Conservation (phyloP, 345 rosid genomes). For the Brassica cretica region DNA sequence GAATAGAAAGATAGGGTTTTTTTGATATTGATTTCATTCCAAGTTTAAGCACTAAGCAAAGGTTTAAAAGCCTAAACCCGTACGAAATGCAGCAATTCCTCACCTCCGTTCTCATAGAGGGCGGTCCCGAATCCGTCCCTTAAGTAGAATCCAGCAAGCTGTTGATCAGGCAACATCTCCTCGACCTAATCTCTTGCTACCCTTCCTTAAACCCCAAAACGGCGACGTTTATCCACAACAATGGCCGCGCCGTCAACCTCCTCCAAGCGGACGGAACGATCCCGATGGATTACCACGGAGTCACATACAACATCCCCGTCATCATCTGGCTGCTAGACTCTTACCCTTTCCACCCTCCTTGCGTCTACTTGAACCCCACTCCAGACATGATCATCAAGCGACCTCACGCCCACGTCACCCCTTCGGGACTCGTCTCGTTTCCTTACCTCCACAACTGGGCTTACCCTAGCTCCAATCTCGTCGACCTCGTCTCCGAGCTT, state of each 20-base stretch:
- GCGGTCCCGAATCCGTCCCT: constrained; percentile 82
- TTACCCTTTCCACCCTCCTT: constrained; percentile 89
- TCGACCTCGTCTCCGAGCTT: constrained; percentile 64
- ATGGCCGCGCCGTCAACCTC: constrained; percentile 87
- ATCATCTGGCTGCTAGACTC: constrained; percentile 91
- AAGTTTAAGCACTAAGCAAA: too few relatives aligned
- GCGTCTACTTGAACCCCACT: constrained; percentile 91
- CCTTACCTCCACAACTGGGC: constrained; percentile 83
- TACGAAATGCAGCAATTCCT: constrained; percentile 79
- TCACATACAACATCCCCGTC: constrained; percentile 90
- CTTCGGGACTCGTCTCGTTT: constrained; percentile 83
- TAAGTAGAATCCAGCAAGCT: constrained; percentile 85
- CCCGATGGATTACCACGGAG: constrained; percentile 81
- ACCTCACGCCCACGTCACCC: constrained; percentile 78
- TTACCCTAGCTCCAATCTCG: constrained; percentile 75
- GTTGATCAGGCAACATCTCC: constrained; percentile 88
- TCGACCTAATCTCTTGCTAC: constrained; percentile 54
- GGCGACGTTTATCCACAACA: constrained; percentile 91
- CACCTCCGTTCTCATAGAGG: constrained; percentile 75
- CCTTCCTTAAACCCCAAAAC: constrained; percentile 89
- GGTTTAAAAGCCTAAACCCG: background rate
- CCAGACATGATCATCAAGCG: constrained; percentile 94
- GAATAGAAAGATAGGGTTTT: too few relatives aligned
- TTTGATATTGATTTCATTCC: too few relatives aligned
- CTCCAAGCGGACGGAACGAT: constrained; percentile 95